Evolutionary conservation across 169 alveolate genomes (phyloP), one percentile per base, ranked within the genome.

Genomic region (Hepatocystis sp.): DNA sequence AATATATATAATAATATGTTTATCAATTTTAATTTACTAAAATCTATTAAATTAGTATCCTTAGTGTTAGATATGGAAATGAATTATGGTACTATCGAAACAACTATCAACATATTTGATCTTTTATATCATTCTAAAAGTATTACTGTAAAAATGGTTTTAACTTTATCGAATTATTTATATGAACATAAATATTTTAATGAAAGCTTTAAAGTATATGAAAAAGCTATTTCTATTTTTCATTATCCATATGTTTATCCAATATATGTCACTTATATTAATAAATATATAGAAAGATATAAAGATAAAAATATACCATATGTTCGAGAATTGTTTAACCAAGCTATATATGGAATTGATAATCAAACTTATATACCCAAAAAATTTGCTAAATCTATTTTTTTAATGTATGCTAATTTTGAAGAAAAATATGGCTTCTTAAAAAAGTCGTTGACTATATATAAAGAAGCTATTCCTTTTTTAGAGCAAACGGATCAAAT

Each of bases 181-280:
- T 91, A 92, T 64, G 78, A 88, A 34, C 76, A 92, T 55, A 84
- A 92, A 40, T 93, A 90, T 42, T 94, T 90, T 86, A 97, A 94
- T 76, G 96, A 94, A 86, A 66, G 94, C 1, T 96, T 93, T 67
- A 91, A 94, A 84, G 93, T 93, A 0, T 96, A 91, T 86, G 98
- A 96, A 68, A 90, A 93, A 64, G 97, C 97, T 34, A 32, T 96
- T 11, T 67, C 84, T 21, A 66, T 90, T 32, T 96, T 96, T 67
- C 81, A 86, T 11, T 96, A 96, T 93, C 98, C 98, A 8, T 93
- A 92, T 61, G 30, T 91, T 1, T 94, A 96, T 63, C 97, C 95
- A 39, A 84, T 96, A 28, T 96, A 96, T 92, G 58, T 94, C 28
- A 84, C 85, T 28, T 96, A 96, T 60, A 60, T 96, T 30, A 84